Conservation (phyloP, 2,329 filamentous ascomycete species). For the Colletotrichum agaves region DNA sequence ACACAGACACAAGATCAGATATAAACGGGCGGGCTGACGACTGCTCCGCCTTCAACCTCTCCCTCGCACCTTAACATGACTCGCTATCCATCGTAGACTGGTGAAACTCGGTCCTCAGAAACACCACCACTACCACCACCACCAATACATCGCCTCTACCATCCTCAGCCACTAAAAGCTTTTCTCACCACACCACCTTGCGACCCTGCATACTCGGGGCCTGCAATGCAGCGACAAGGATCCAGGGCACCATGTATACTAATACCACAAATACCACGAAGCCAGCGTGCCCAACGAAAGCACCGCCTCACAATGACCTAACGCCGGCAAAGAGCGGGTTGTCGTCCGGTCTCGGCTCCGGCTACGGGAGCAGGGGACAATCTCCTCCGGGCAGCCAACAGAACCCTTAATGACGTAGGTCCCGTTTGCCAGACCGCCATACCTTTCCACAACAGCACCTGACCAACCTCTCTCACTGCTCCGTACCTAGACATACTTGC, state of each 20-base stretch:
- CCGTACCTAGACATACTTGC: not conserved
- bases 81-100: not conserved
- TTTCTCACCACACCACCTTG: conserved; percentile 15
- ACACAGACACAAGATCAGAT: not conserved
- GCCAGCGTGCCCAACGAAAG: not conserved
- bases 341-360: conserved; percentile 27
- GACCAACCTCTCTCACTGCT: conserved; percentile 9
- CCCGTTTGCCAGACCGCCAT: conserved; percentile 9
- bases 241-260: conserved; percentile 10
- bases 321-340: conserved; percentile 31
- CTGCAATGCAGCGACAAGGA: conserved; percentile 18
- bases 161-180: conserved; percentile 18
- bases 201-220: conserved; percentile 31
- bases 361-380: conserved; percentile 2
- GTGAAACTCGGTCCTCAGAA: conserved; percentile 9
- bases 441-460: not conserved
- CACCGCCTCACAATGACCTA: conserved; percentile 4
- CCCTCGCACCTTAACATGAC: not conserved
- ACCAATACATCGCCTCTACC: conserved; percentile 2
- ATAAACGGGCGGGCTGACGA: too few relatives aligned
- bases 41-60: too few relatives aligned
- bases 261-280: not conserved
- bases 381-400: not conserved
- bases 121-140: not conserved
- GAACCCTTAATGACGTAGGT: conserved; percentile 30